Evolutionary conservation across 768 basidiomycete genomes (phyloP).

Genomic region (Psilocybe cubensis): DNA sequence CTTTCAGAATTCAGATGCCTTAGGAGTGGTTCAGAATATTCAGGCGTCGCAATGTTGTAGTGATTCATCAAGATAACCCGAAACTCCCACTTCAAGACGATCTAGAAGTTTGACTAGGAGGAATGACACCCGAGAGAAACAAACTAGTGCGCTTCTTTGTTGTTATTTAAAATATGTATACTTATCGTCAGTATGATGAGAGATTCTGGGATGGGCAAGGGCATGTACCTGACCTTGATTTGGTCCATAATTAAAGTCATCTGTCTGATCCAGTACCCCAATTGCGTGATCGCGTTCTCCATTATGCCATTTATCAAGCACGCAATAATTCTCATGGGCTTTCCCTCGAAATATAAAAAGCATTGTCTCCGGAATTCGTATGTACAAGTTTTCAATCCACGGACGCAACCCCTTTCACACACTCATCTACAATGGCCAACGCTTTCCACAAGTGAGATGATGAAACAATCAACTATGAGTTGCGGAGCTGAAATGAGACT

Average conservation of each 20-base stretch:
- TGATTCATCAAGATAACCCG: no score
- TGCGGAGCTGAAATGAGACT: not conserved
- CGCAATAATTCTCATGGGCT: conserved; percentile 20
- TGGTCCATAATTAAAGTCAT: conserved; percentile 3
- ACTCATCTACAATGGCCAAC: conserved; percentile 29
- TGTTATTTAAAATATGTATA: not conserved
- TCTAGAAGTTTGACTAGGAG: not conserved
- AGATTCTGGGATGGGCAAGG: not conserved
- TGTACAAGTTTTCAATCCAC: not conserved
- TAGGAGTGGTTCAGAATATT: no score
- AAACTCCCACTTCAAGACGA: not conserved
- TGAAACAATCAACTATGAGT: not conserved
- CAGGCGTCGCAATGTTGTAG: no score
- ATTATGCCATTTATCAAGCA: conserved; percentile 22
- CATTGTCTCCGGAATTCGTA: not conserved
- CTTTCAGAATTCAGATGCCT: no score
- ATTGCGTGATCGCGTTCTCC: conserved; percentile 23
- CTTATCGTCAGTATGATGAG: not conserved
- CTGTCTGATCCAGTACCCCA: conserved; percentile 1
- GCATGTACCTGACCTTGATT: not conserved
- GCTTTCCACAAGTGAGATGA: conserved; percentile 40
- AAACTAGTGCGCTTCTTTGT: not conserved
- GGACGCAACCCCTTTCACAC: conserved; percentile 6
- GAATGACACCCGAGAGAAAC: not conserved
- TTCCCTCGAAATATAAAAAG: conserved; percentile 10